Base-by-base conservation (phyloP, 2,329 filamentous ascomycete genomes). In the Aspergillus ochraceus region DNA sequence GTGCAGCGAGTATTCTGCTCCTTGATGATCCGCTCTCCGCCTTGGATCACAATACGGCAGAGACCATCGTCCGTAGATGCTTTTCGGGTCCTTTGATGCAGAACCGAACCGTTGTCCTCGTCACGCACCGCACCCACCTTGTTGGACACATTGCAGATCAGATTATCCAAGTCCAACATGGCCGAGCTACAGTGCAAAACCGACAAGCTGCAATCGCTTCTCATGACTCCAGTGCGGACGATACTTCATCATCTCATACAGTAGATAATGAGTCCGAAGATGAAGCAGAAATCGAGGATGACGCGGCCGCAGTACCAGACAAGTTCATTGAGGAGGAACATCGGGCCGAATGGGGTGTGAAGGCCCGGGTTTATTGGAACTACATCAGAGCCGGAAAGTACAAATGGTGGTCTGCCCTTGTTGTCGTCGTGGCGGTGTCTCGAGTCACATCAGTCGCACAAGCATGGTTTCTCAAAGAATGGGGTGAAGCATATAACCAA, bases 301-400 rank as follows among this genome's bases (percentile, higher is more conserved):
- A 80, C 14, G 75, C 75, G 5, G 80, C 82, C 10, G 85, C 85
- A 0, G 77, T 87, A 12, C 87, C 89, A 0, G 87, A 89, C 32
- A 91, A 91, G 67, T 93, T 94, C 68, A 88, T 92, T 50, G 88
- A 92, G 68, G 90, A 93, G 32, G 90, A 95, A 71, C 81, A 88
- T 65, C 84, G 90, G 52, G 88, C 85, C 0, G 84, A 90, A 60
- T 92, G 92, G 19, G 87, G 90, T 1, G 90, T 97, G 1, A 86
- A 92, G 67, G 78, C 86, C 11, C 83, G 83, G 6, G 88, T 96
- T 0, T 97, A 96, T 70, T 92, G 90, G 87, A 86, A 88, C 63
- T 97, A 96, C 66, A 87, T 96, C 76, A 90, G 87, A 73, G 91
- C 92, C 5, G 92, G 92, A 2, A 89, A 86, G 12, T 80, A 93